Evolutionary conservation across 495 filamentous ascomycete species (phyloP), one percentile per base, ranked within the genome.

Genomic region (Penicillium silybi): DNA sequence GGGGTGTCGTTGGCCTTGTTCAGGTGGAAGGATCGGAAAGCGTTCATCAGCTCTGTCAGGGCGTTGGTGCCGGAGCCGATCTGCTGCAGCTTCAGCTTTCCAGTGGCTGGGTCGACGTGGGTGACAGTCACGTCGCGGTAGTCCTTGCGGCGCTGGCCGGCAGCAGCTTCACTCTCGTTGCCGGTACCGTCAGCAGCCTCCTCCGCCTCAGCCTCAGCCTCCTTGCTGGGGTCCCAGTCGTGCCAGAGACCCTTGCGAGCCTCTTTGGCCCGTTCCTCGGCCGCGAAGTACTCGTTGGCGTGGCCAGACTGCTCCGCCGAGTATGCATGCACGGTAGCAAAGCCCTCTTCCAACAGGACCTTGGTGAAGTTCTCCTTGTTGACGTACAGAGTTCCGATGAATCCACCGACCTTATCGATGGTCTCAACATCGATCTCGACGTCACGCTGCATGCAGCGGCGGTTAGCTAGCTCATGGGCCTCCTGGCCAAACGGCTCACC

Each of bases 351-450:
- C 3, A 97, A 81, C 6, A 99, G 84, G 10, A 90, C 65, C 74
- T 95, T 96, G 58, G 93, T 89, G 70, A 99, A 92, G 74, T 89
- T 97, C 71, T 97, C 92, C 37, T 92, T 89, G 77, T 92, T 93
- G 63, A 97, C 78, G 59, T 92, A 96, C 2, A 99, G 80, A 15
- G 87, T 88, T 42, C 95, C 95, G 57, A 99, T 96, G 76, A 99
- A 99, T 48, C 92, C 95, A 58, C 95, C 95, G 27, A 89, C 85
- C 75, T 96, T 96, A 74, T 99, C 95, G 46, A 89, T 88, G 62
- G 90, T 91, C 69, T 95, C 87, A 9, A 99, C 85, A 53, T 97
- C 90, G 52, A 99, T 89, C 72, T 97, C 93, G 38, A 95, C 92
- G 62, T 99, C 95, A 41, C 95, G 84, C 76, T 99, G 95, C 75